Conservation (phyloP, 2,329 filamentous ascomycete genomes). For the Scolecobasidium constrictum region DNA sequence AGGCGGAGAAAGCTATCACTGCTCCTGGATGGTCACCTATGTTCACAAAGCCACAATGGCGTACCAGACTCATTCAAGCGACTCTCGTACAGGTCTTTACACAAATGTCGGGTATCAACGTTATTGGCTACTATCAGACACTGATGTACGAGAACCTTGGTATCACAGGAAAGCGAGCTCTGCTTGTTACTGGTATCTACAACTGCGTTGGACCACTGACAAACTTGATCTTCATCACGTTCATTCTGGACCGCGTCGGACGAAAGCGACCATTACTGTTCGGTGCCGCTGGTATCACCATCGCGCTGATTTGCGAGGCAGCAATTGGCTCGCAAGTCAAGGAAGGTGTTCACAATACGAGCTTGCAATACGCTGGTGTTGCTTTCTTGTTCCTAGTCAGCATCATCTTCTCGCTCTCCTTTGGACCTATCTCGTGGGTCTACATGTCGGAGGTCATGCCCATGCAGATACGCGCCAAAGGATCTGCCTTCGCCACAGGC, state of each 20-base stretch:
- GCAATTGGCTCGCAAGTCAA: conserved; percentile 33
- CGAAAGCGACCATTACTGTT: conserved; percentile 42
- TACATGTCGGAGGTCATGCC: conserved; percentile 59
- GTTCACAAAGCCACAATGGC: conserved; percentile 47
- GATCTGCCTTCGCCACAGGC: conserved; percentile 44
- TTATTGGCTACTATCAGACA: conserved; percentile 53
- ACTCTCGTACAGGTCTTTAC: conserved; percentile 54
- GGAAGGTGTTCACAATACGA: conserved; percentile 18
- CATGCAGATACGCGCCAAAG: conserved; percentile 51
- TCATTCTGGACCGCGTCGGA: conserved; percentile 37
- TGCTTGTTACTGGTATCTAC: conserved; percentile 50
- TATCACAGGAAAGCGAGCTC: conserved; percentile 41
- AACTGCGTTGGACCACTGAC: conserved; percentile 47
- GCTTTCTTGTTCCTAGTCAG: conserved; percentile 50
- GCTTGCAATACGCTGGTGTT: conserved; percentile 44
- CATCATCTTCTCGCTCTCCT: conserved; percentile 19
- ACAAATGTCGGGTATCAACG: conserved; percentile 49
- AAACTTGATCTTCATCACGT: conserved; percentile 49
- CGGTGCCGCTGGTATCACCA: conserved; percentile 42
- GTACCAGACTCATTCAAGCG: conserved; percentile 51
- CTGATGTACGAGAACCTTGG: conserved; percentile 48
- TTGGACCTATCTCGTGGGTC: conserved; percentile 41
- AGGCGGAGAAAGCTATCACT: conserved; percentile 45
- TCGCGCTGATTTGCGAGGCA: conserved; percentile 50
- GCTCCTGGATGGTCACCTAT: conserved; percentile 44